Base-by-base conservation (phyloP, 2,329 filamentous ascomycete genomes). In the Colletotrichum eremochloae region DNA sequence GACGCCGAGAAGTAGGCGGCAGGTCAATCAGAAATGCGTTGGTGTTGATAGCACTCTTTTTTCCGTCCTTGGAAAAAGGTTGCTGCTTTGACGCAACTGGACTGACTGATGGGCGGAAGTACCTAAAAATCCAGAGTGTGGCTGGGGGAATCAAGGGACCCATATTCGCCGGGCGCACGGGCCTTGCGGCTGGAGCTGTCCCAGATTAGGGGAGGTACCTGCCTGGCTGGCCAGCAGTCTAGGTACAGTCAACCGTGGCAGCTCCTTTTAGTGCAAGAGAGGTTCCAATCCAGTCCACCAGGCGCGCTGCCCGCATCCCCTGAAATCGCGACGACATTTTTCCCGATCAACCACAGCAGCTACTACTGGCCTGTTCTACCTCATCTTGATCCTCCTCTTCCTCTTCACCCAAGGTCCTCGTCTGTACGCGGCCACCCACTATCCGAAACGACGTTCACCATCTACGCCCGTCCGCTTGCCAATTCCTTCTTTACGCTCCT, bases 311-410 rank as follows among this genome's bases (percentile, higher is more conserved):
- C 69, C 38, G 60, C 66, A 48, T 72, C 70, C 70, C 70, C 70
- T 72, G 66, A 72, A 72, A 70, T 72, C 70, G 70, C 70, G 70
- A 72, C 66, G 66, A 72, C 70, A 65, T 56, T 72, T 72, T 72
- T 65, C 70, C 70, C 70, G 66, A 72, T 68, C 70, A 55, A 53
- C 48, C 61, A 64, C 66, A 44, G 50, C 29, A 69, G 58, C 58
- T 64, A 38, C 57, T 31, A 29, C 62, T 55, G 48, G 62, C 50
- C 61, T 63, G 33, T 38, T 33, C 20, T 53, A 52, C 61, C 48
- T 42, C 61, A 20, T 42, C n/a, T 53, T 46, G 36, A 64, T 7
- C 69, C 40, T 60, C 46, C 52, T 44, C 24, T 53, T n/a, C 46
- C 38, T 46, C 53, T 18, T 61, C n/a, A 38, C 38, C 66, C 69